Evolutionary conservation across 495 filamentous ascomycete species (phyloP), one percentile per base, ranked within the genome.

Genomic region (Aspergillus baeticus): DNA sequence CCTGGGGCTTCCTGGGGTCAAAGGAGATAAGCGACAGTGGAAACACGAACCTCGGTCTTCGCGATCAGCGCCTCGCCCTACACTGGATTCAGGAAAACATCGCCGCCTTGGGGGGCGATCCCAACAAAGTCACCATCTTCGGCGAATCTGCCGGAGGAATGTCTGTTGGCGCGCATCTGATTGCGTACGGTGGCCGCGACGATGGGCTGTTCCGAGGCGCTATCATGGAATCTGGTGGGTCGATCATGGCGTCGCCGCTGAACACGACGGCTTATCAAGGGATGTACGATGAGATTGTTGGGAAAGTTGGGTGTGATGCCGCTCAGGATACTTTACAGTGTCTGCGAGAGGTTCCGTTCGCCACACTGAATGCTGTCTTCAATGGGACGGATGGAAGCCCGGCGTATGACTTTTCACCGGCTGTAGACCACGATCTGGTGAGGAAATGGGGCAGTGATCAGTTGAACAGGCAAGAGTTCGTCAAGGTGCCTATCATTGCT

Each of bases 91-190:
- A 79, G 35, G 79, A 83, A 38, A 81, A 84, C 38, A 85, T 86
- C 49, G 73, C 54, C 3, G 68, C 71, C 6, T 84, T 85, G 60
- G 76, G 80, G 8, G 80, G 83, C 1, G 77, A 83, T 42, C 75
- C 79, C 1, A 77, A 75, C 55, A 74, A 83, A 45, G 83, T 90
- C 14, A 88, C 85, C 34, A 86, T 89, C 59, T 87, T 84, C 80
- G 87, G 87, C 48, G 84, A 90, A 35, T 50, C 47, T 33, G 47
- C 47, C 2, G 55, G 55, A 5, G 55, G 29, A 14, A 51, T 57
- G 55, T 57, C 55, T 1, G 55, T 57, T 7, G 55, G 55, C 6
- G 26, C 26, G 10, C 55, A 57, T n/a, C 44, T 57, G 4, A 50
- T 21, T 21, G 55, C 55, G 1, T 57, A 57, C 47, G 55, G 55